phyloP scores from a whole-genome alignment of 306 rosid species.

The Nissolia schottii region DNA sequence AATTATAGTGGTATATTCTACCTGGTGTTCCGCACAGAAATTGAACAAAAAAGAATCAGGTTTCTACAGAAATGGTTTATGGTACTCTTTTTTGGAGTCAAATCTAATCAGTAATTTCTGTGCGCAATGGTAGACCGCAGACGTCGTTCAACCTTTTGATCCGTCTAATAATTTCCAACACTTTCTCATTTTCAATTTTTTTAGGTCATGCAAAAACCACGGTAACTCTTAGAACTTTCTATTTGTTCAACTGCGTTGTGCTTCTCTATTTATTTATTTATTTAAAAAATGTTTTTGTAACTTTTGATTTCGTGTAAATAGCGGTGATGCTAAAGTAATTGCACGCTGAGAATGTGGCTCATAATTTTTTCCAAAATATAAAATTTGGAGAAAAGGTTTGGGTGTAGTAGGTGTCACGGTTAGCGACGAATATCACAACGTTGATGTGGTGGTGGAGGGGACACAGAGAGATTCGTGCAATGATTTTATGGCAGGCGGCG shows the following conservation, averaged over 20 bases:
- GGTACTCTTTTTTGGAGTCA: slow-evolving; percentile 25
- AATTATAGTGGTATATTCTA: no score
- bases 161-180: neutral
- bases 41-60: slow-evolving; percentile 17
- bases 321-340: neutral
- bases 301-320: neutral
- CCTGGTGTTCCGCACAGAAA: neutral
- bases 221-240: no score
- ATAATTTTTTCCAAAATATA: neutral
- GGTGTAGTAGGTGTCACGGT: slow-evolving; percentile 24
- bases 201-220: neutral
- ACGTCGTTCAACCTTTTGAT: slow-evolving; percentile 13
- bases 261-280: neutral
- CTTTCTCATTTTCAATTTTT: neutral
- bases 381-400: neutral
- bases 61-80: neutral
- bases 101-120: slow-evolving; percentile 20
- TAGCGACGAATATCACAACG: slow-evolving; percentile 27
- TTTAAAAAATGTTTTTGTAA: neutral
- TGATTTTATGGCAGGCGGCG: slow-evolving; percentile 37
- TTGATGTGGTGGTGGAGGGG: slow-evolving; percentile 17
- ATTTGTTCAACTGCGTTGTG: no score
- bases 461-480: slow-evolving; percentile 30
- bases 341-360: neutral
- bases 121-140: slow-evolving; percentile 26